Base-by-base conservation (phyloP, 345 rosid species). In the Salix dunnii region DNA sequence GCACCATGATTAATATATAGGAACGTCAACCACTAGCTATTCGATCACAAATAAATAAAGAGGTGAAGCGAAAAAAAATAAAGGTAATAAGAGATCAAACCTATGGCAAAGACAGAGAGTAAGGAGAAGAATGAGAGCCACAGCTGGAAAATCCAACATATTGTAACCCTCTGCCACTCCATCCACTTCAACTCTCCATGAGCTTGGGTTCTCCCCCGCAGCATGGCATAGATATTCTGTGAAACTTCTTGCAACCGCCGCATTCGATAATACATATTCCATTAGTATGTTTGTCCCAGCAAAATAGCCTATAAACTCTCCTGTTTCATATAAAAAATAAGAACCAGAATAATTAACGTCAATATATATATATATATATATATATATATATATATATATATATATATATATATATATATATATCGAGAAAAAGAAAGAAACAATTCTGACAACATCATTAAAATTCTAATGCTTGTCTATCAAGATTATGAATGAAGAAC, bases 211-310 rank as follows among this genome's bases (percentile, higher is more conserved):
- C 36, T 82, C 85, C 35, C 97, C 98, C 75, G 92, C 76, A 20
- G 97, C 87, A 14, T 83, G 81, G 81, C 94, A 89, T 42, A 91
- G 70, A 76, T 94, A 92, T 70, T 92, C 94, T 2, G 97, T 94
- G 65, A 94, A 94, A 76, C 82, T 91, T 86, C 98, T 89, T 25
- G 98, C 95, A 10, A 91, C 97, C 30, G 91, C 98, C 8, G 97
- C 98, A 77, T 94, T 94, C 64, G 98, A 94, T 70, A 94, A 70
- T n/a, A 94, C 97, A 78, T 94, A 94, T 84, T 92, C 98, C 91
- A 94, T 82, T 21, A 94, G 77, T 82, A 94, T 92, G 82, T 94
- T 94, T 60, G 90, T 87, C 68, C 98, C 98, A 49, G 91, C 98
- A 77, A 94, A 91, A 77, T 92, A 94, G 25, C 95, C 98, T 46